A percentile compares a stretch with the other conserved stretches of the same genome.
These are phyloP conservation scores for Alternaria longipes DNA, from an alignment of 2,329 filamentous ascomycete species.

Conservation along the genomic window DNA sequence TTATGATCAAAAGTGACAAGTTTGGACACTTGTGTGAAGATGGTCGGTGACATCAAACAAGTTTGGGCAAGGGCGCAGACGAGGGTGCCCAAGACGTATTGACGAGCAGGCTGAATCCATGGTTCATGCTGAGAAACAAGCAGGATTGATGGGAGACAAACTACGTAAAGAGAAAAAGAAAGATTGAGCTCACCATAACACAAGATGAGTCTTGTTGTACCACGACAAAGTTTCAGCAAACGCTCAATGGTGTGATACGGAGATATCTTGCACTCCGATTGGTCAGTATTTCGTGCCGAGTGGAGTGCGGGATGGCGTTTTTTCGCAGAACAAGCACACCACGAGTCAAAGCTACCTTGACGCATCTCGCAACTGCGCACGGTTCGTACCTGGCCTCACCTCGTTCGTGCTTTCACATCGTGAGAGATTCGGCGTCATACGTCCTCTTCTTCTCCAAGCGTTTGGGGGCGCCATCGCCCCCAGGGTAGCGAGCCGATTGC, in stretches of 20 bases:
- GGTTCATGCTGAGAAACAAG: not conserved
- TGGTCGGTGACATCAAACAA: not conserved
- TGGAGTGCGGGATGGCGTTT: constrained; percentile 22
- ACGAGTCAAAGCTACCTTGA: not conserved
- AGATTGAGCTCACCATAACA: not conserved
- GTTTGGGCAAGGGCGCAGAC: not conserved
- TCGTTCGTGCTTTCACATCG: not conserved
- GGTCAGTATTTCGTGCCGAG: constrained; percentile 3
- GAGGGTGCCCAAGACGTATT: not conserved
- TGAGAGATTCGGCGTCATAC: constrained; percentile 28
- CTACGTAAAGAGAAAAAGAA: not conserved
- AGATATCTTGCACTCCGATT: constrained; percentile 26
- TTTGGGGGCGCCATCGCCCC: constrained; percentile 37
- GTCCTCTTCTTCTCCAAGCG: constrained; percentile 18
- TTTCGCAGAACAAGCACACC: constrained; percentile 3
- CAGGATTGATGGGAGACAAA: not conserved
- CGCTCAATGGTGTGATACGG: not conserved
- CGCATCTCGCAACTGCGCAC: not conserved
- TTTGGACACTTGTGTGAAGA: not conserved
- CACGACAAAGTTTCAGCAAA: not conserved
- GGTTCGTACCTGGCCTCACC: not conserved
- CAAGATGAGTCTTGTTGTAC: not conserved
- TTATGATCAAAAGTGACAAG: not conserved
- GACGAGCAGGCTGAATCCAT: not conserved
- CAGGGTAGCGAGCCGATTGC: constrained; percentile 10